These are phyloP conservation scores for Fusarium verrucosum DNA, from an alignment of 2,329 filamentous ascomycete genomes.

Conservation along the genomic window DNA sequence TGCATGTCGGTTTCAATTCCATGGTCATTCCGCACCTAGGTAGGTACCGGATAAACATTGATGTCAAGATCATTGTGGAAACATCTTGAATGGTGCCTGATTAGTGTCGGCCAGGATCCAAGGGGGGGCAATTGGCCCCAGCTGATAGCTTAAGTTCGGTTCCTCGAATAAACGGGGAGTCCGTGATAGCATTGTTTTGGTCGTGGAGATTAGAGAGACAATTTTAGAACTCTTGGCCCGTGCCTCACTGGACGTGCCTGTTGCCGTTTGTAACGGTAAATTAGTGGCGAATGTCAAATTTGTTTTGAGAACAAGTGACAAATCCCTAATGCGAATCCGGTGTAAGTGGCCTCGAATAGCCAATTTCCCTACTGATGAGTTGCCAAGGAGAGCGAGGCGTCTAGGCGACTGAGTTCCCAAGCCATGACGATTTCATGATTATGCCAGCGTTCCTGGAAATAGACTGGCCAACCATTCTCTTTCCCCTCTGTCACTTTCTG, in stretches of 20 bases:
- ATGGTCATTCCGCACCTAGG: constrained; percentile 11
- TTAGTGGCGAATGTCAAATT: not conserved
- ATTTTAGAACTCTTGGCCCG: constrained; percentile 26
- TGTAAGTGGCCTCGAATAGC: not conserved
- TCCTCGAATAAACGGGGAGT: constrained; percentile 10
- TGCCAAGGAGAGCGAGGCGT: not conserved
- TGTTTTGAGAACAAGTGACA: not conserved
- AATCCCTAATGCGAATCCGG: not conserved
- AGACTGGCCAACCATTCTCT: not conserved
- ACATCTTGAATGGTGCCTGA: not conserved
- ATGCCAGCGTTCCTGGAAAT: not conserved
- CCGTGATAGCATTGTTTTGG: constrained; percentile 2
- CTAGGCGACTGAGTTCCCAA: not conserved
- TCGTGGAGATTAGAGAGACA: constrained; percentile 16
- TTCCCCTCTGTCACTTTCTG: not conserved
- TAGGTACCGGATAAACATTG: constrained; percentile 1
- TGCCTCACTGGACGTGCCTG: constrained; percentile 11
- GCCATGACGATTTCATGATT: not conserved
- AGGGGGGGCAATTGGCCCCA: constrained; percentile 8
- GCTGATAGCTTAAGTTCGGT: constrained; percentile 4
- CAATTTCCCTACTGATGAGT: not conserved
- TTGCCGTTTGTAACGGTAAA: not conserved
- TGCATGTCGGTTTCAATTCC: constrained; percentile 10
- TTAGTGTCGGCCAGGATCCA: constrained; percentile 3
- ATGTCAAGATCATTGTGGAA: constrained; percentile 23